phyloP scores from a whole-genome alignment of 2,329 filamentous ascomycete genomes.

The Epichloe hybrida region DNA sequence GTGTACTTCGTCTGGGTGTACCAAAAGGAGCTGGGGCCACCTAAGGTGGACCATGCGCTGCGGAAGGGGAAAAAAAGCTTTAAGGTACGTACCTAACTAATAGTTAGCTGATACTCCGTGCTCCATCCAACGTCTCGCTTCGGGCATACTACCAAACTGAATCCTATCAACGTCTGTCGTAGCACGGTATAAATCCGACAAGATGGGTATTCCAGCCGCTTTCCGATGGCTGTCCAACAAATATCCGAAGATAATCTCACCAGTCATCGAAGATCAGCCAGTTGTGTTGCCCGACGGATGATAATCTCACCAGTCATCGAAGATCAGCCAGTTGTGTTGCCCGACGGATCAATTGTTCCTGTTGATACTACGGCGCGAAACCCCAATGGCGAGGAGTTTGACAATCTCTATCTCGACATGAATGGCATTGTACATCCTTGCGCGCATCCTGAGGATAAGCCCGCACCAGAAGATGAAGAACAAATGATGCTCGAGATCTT shows the following conservation, averaged over 20 bases:
- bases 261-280: no score
- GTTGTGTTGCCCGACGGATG: constrained; percentile 46
- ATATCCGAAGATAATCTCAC: constrained; percentile 86
- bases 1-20: no score
- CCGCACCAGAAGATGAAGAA: constrained; percentile 83
- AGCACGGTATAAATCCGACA: not conserved
- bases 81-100: no score
- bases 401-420: constrained; percentile 98
- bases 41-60: no score
- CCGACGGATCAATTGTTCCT: constrained; percentile 70
- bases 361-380: constrained; percentile 76
- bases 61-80: no score
- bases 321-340: no score
- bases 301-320: constrained; percentile 48
- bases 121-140: no score
- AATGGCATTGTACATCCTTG: constrained; percentile 99
- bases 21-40: no score
- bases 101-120: no score
- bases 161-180: not conserved
- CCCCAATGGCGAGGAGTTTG: constrained; percentile 94
- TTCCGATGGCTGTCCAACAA: constrained; percentile 96
- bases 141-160: no score
- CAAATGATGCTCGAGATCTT: constrained; percentile 99
- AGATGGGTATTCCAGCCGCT: constrained; percentile 86
- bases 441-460: constrained; percentile 88